phyloP scores from a whole-genome alignment of 225 moss, liverwort and hornwort species.

The Neckera pumila region DNA sequence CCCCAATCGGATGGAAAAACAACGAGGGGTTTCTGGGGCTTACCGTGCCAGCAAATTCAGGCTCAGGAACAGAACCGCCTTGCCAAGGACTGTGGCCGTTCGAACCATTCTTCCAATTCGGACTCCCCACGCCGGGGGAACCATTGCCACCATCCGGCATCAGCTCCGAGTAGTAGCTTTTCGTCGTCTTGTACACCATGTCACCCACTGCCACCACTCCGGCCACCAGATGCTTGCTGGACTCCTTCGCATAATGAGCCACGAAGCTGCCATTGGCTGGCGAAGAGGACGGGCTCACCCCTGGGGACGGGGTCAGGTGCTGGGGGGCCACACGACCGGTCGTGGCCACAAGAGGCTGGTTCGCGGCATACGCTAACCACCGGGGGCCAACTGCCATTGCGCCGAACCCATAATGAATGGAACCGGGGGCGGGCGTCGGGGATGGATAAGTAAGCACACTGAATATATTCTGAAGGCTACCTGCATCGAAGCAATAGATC shows the following conservation, averaged over 20 bases:
- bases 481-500: slow-evolving; percentile 96
- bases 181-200: slow-evolving; percentile 75
- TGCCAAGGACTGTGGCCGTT: slow-evolving; percentile 81
- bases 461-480: slow-evolving; percentile 74
- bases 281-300: slow-evolving; percentile 88
- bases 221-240: slow-evolving; percentile 87
- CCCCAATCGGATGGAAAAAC: not conserved
- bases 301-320: slow-evolving; percentile 86
- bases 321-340: slow-evolving; percentile 92
- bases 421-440: slow-evolving; percentile 39
- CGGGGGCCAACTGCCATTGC: slow-evolving; percentile 94
- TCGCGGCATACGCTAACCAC: slow-evolving; percentile 93
- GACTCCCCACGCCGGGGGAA: slow-evolving; percentile 60
- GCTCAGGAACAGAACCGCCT: slow-evolving; percentile 54
- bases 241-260: slow-evolving; percentile 92
- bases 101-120: slow-evolving; percentile 41
- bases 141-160: slow-evolving; percentile 63
- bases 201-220: slow-evolving; percentile 91
- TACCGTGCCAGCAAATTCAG: slow-evolving; percentile 88
- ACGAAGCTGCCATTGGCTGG: slow-evolving; percentile 86
- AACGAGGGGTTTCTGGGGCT: not conserved
- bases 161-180: slow-evolving; percentile 81
- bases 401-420: slow-evolving; percentile 61
- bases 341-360: slow-evolving; percentile 73
- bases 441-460: slow-evolving; percentile 87